Conservation (phyloP, 2,329 filamentous ascomycete species). For the Trichoderma atroviride region DNA sequence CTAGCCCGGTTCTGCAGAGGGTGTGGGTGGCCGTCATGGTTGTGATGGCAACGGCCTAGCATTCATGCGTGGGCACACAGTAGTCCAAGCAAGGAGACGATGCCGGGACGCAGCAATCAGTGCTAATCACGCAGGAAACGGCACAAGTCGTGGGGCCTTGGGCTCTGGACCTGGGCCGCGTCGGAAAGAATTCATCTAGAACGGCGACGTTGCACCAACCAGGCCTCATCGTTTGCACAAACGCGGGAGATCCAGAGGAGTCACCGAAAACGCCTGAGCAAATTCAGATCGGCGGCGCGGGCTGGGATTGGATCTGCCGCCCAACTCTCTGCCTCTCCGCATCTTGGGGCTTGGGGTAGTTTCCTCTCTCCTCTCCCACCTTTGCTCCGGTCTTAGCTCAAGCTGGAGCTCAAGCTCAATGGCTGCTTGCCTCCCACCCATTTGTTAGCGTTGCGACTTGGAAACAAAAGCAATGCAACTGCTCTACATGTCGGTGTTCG, state of each 20-base stretch:
- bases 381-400: slow-evolving; percentile 14
- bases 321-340: neutral
- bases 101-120: neutral
- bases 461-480: neutral
- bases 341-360: slow-evolving; percentile 11
- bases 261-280: neutral
- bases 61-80: neutral
- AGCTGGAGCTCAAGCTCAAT: slow-evolving; percentile 19
- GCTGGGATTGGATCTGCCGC: neutral
- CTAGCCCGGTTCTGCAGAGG: neutral
- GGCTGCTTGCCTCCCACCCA: slow-evolving; percentile 13
- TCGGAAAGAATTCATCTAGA: slow-evolving; percentile 16
- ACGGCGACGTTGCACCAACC: neutral
- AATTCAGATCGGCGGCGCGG: slow-evolving; percentile 7
- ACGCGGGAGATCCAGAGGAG: neutral
- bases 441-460: neutral
- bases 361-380: slow-evolving; percentile 11
- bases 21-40: neutral
- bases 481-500: neutral
- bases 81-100: neutral
- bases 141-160: neutral
- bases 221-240: slow-evolving; percentile 3
- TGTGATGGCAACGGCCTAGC: slow-evolving; percentile 16
- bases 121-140: neutral
- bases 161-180: neutral